Evolutionary conservation across 2,329 filamentous ascomycete genomes (phyloP), one percentile per base, ranked within the genome.

Genomic region (Diaporthe amygdali): DNA sequence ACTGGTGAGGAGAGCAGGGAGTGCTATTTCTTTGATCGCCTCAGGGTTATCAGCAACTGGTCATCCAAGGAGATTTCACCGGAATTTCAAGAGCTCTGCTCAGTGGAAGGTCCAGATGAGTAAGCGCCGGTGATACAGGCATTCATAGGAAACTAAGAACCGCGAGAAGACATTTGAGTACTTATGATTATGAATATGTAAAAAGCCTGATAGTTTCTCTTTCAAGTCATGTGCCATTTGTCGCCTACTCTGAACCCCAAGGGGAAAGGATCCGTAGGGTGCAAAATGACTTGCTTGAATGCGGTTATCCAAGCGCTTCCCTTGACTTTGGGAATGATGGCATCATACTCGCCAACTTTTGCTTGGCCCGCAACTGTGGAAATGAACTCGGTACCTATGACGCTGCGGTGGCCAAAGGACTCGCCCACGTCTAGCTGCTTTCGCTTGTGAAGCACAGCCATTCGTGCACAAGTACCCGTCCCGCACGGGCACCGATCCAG

Each of bases 231-330:
- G 14, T 55, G 52, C 52, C 52, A 55, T n/a, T 55, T 55, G 10
- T 55, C 52, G 15, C 52, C 52, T 12, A 55, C 52, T n/a, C 52
- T 55, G 30, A 55, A 32, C 12, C 52, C 52, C 32, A 34, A 30
- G 8, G 52, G 32, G 27, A 55, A 55, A 10, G 52, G 52, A 15
- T 55, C 52, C 20, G 34, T 32, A 8, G 52, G 30, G 20, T 55
- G 32, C 30, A 55, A 32, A 5, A 55, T n/a, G 15, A 55, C 52
- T 20, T 55, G 52, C 52, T 55, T 55, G 15, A 37, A 55, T 2
- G 52, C 52, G 2, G 52, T 22, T 32, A 37, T 55, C 8, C 20
- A 55, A n/a, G 52, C 52, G 17, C 30, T 55, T n/a, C 52, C 52
- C 32, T 32, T 55, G 10, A 55, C 52, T 2, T 30, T 32, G 12